Evolutionary conservation across 371 early-diverging fungal genomes (phyloP).

Genomic region (Sporodiniella umbellata): DNA sequence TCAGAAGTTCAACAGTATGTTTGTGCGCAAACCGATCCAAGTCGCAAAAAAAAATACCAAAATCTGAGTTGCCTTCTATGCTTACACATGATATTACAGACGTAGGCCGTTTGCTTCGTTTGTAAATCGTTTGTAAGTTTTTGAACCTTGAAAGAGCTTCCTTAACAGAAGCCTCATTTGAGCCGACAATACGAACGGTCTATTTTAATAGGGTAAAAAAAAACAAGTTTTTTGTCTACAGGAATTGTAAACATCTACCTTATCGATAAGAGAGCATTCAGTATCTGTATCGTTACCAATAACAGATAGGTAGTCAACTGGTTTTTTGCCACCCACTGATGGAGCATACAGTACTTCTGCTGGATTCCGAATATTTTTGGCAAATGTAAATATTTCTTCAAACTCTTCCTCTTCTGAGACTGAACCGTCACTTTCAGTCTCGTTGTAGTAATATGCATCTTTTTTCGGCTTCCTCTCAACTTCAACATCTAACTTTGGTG

Average conservation of each 20-base stretch:
- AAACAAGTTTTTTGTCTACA: not conserved
- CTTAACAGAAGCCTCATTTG: conserved; percentile 14
- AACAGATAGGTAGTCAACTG: conserved; percentile 15
- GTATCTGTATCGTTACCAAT: conserved; percentile 25
- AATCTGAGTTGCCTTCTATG: conserved; percentile 5
- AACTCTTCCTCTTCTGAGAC: conserved; percentile 14
- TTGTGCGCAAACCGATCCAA: conserved; percentile 15
- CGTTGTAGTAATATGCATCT: conserved; percentile 4
- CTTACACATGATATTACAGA: conserved; percentile 18
- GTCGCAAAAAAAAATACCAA: conserved; percentile 18
- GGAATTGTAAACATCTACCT: not conserved
- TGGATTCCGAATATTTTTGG: conserved; percentile 20
- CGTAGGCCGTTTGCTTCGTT: conserved; percentile 16
- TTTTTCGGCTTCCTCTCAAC: not conserved
- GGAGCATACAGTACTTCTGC: conserved; percentile 14
- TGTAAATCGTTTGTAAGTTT: conserved; percentile 22
- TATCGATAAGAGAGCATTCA: conserved; percentile 15
- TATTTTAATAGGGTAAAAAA: not conserved
- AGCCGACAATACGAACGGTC: conserved; percentile 19
- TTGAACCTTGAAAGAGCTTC: conserved; percentile 19
- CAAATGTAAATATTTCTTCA: conserved; percentile 21
- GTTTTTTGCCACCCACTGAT: conserved; percentile 3
- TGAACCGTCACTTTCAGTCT: conserved; percentile 21
- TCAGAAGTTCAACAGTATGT: conserved; percentile 3
- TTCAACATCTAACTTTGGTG: conserved; percentile 1